phyloP scores from a whole-genome alignment of 176 grass and related monocot genomes.

The Bolboschoenus planiculmis region DNA sequence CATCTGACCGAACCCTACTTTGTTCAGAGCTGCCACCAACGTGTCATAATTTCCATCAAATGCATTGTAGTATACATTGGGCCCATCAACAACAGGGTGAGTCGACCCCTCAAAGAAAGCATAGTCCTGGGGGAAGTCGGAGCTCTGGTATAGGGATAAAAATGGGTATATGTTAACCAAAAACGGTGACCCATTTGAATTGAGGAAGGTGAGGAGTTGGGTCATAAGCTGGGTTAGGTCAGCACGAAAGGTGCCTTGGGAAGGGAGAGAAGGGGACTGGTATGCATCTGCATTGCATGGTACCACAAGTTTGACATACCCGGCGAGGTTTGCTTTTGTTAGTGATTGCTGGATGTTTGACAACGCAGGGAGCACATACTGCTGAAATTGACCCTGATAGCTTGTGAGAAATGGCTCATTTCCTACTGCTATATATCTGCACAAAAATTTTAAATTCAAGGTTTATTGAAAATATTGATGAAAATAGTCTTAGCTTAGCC shows the following conservation, averaged over 20 bases:
- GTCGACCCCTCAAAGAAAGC: slow-evolving; percentile 91
- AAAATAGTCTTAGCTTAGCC: background rate
- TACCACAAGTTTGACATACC: slow-evolving; percentile 76
- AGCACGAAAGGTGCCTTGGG: slow-evolving; percentile 77
- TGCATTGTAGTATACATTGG: slow-evolving; percentile 86
- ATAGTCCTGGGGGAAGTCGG: slow-evolving; percentile 93
- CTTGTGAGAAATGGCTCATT: slow-evolving; percentile 95
- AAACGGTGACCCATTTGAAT: slow-evolving; percentile 77
- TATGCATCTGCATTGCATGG: slow-evolving; percentile 97
- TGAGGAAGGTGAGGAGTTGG: slow-evolving; percentile 65
- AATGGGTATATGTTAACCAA: slow-evolving; percentile 95
- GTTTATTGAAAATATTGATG: background rate
- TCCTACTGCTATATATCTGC: slow-evolving; percentile 88
- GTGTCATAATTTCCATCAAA: slow-evolving; percentile 97
- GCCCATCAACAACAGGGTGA: slow-evolving; percentile 79
- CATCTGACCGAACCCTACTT: slow-evolving; percentile 68
- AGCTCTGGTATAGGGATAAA: slow-evolving; percentile 83
- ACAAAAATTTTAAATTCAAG: background rate
- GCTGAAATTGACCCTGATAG: slow-evolving; percentile 72
- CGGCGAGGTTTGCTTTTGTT: slow-evolving; percentile 74
- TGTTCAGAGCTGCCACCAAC: slow-evolving; percentile 64
- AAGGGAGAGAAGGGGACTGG: slow-evolving; percentile 56
- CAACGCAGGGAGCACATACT: slow-evolving; percentile 61
- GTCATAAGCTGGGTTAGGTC: slow-evolving; percentile 93
- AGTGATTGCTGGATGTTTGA: slow-evolving; percentile 83